A percentile compares a stretch with the other conserved stretches of the same genome.
Evolutionary conservation across 345 rosid genomes (phyloP).

Genomic region (Trapa incisa): DNA sequence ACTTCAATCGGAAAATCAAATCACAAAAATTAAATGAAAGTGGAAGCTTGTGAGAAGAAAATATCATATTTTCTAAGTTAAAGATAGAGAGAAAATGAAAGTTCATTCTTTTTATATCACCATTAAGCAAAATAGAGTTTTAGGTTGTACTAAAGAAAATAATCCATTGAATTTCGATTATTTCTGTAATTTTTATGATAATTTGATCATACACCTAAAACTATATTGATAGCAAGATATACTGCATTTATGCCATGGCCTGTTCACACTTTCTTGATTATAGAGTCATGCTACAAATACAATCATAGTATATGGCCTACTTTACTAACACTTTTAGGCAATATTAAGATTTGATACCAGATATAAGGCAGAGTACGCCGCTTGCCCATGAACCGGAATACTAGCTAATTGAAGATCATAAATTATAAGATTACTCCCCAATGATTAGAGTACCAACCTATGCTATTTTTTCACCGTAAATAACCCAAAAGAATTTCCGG

Average conservation of each 20-base stretch:
- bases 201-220: neutral
- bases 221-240: neutral
- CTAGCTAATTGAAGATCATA: slow-evolving; percentile 69
- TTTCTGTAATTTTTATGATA: no score
- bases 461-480: slow-evolving; percentile 68
- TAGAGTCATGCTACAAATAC: neutral
- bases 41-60: no score
- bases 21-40: no score
- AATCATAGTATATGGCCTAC: neutral
- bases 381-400: slow-evolving; percentile 95
- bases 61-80: no score
- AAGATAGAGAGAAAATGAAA: no score
- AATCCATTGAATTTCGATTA: no score
- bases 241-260: neutral
- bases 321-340: neutral
- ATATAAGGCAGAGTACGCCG: slow-evolving; percentile 69
- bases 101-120: no score
- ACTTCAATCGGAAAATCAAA: no score
- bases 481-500: slow-evolving; percentile 5
- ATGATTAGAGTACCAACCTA: slow-evolving; percentile 59
- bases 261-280: neutral
- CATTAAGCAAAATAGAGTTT: no score
- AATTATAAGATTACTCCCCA: slow-evolving; percentile 77
- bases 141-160: no score
- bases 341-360: slow-evolving; percentile 57